Percentiles rank a stretch among this genome's conserved stretches.
phyloP scores from a whole-genome alignment of 2,329 filamentous ascomycete species.

The Curvularia lunata region DNA sequence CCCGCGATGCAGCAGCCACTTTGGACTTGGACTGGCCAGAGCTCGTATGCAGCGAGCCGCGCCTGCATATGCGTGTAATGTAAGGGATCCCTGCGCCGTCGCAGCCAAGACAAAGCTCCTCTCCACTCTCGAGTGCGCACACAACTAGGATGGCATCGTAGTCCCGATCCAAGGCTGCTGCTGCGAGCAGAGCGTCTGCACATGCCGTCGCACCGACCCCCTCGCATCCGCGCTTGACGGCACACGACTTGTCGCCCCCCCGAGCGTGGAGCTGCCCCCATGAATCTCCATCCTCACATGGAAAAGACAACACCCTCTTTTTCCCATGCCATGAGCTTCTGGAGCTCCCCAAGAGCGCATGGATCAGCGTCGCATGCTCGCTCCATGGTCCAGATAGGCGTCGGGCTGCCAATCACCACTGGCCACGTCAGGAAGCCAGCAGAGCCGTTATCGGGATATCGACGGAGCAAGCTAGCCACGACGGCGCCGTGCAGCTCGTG shows the following conservation, averaged over 20 bases:
- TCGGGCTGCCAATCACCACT: conserved; percentile 41
- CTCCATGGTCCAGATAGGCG: conserved; percentile 40
- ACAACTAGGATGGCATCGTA: conserved; percentile 31
- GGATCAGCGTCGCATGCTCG: conserved; percentile 26
- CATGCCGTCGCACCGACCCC: conserved; percentile 31
- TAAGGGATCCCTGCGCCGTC: conserved; percentile 37
- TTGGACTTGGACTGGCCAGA: conserved; percentile 35
- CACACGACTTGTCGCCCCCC: conserved; percentile 2
- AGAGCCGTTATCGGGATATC: conserved; percentile 49
- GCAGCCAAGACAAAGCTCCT: conserved; percentile 27
- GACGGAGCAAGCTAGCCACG: conserved; percentile 41
- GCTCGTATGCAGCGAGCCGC: conserved; percentile 45
- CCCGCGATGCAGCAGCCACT: conserved; percentile 39
- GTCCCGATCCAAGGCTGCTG: conserved; percentile 21
- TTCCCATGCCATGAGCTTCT: conserved; percentile 6
- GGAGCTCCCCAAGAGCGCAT: conserved; percentile 9
- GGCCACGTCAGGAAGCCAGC: conserved; percentile 46
- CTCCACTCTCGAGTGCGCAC: not conserved
- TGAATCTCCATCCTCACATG: not conserved
- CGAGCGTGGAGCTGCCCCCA: conserved; percentile 2
- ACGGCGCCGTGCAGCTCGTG: conserved; percentile 46
- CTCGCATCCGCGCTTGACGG: conserved; percentile 13
- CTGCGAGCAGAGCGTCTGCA: conserved; percentile 18
- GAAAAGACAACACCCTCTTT: conserved; percentile 1
- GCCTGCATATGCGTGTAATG: conserved; percentile 49